These are phyloP conservation scores for Fusarium temperatum DNA, from an alignment of 2,329 filamentous ascomycete genomes.

Conservation along the genomic window DNA sequence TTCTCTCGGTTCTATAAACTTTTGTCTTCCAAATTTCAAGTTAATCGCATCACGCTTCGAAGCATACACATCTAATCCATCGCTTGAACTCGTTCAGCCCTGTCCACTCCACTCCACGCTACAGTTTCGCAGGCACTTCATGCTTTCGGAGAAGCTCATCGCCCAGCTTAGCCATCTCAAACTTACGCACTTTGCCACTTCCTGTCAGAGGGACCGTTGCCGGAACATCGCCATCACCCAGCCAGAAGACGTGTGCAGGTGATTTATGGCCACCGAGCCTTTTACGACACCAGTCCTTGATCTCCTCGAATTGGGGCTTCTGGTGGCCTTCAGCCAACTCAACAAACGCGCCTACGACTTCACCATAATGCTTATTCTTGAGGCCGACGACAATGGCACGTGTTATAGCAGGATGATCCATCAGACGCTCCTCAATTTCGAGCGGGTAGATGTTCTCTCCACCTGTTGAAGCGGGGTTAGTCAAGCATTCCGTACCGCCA, in stretches of 20 bases:
- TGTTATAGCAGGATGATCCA: conserved; percentile 68
- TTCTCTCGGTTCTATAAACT: neutral
- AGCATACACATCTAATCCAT: neutral
- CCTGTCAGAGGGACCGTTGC: conserved; percentile 70
- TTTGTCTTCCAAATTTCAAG: neutral
- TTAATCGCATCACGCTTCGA: neutral
- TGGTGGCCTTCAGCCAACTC: conserved; percentile 48
- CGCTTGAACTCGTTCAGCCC: neutral
- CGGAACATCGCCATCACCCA: conserved; percentile 69
- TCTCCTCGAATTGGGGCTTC: conserved; percentile 60
- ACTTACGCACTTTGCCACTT: conserved; percentile 76
- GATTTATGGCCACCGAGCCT: conserved; percentile 74
- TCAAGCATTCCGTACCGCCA: conserved; percentile 18
- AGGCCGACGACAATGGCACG: conserved; percentile 76
- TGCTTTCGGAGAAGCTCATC: conserved; percentile 63
- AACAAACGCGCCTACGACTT: conserved; percentile 75
- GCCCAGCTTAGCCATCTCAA: conserved; percentile 66
- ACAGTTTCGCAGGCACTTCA: conserved; percentile 58
- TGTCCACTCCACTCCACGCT: conserved; percentile 5
- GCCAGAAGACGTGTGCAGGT: conserved; percentile 78
- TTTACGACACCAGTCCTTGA: conserved; percentile 70
- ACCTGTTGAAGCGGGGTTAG: conserved; percentile 52
- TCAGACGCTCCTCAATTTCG: conserved; percentile 78
- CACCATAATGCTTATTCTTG: conserved; percentile 75
- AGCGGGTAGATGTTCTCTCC: conserved; percentile 80